Conservation (phyloP, 805 yeast genomes). For the Suhomyces canberraensis region DNA sequence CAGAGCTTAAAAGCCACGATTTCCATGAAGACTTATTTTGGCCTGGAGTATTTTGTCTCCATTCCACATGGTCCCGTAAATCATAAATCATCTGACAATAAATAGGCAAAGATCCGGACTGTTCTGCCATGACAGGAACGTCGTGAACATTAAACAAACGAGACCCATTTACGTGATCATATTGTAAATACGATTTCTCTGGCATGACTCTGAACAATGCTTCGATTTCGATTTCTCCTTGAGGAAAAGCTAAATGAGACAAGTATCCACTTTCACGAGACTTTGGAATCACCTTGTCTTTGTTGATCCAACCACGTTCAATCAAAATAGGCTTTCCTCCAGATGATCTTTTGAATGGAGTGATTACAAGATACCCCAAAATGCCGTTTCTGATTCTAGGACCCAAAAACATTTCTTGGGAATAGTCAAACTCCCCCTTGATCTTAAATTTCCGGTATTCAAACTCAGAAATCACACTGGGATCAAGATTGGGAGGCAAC, state of each 20-base stretch:
- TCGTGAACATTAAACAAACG: conserved; percentile 78
- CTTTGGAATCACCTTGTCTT: conserved; percentile 57
- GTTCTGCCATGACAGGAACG: conserved; percentile 72
- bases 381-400: conserved; percentile 70
- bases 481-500: conserved; percentile 64
- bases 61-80: conserved; percentile 60
- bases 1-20: conserved; percentile 7
- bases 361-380: conserved; percentile 74
- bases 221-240: conserved; percentile 65
- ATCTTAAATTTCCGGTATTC: conserved; percentile 79
- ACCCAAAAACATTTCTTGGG: conserved; percentile 87
- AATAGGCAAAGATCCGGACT: conserved; percentile 65
- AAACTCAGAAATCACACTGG: conserved; percentile 65
- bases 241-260: conserved; percentile 68
- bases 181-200: conserved; percentile 62
- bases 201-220: conserved; percentile 72
- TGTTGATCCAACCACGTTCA: conserved; percentile 90
- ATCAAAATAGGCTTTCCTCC: conserved; percentile 77
- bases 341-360: conserved; percentile 74
- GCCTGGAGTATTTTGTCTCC: conserved; percentile 17
- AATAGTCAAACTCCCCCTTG: conserved; percentile 77
- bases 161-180: conserved; percentile 62
- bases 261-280: conserved; percentile 48
- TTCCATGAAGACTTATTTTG: conserved; percentile 7
- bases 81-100: conserved; percentile 74